Percentiles rank a stretch among this genome's conserved stretches.
Evolutionary conservation across 225 moss, liverwort and hornwort genomes (phyloP).

Genomic region (Marchantia polymorpha): DNA sequence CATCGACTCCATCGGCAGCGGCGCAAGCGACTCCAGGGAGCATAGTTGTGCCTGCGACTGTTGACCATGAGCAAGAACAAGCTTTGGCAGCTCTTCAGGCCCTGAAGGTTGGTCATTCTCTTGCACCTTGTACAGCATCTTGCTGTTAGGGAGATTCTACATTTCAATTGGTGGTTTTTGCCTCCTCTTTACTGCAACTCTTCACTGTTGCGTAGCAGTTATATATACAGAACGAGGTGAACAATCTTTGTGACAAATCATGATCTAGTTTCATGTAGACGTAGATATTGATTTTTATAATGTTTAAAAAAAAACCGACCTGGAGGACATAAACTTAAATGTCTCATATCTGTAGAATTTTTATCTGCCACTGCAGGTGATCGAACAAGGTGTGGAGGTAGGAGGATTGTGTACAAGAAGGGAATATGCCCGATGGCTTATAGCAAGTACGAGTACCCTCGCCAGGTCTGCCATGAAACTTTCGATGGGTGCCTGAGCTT

Average conservation of each 20-base stretch:
- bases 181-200: neutral
- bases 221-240: neutral
- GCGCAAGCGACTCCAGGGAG: conserved; percentile 60
- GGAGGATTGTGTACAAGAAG: conserved; percentile 83
- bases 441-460: conserved; percentile 65
- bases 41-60: conserved; percentile 76
- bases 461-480: conserved; percentile 51
- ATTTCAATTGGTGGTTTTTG: too few species aligned
- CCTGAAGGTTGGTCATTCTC: conserved; percentile 59
- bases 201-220: neutral
- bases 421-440: conserved; percentile 93
- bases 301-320: neutral
- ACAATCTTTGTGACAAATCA: neutral
- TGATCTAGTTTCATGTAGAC: neutral
- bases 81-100: conserved; percentile 83
- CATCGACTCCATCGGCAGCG: conserved; percentile 63
- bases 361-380: conserved; percentile 54
- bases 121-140: neutral
- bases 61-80: conserved; percentile 88
- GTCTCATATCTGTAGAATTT: conserved; percentile 1
- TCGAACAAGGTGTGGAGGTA: conserved; percentile 72
- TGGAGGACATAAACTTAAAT: neutral
- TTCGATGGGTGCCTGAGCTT: too few species aligned
- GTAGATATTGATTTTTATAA: neutral
- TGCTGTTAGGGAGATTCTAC: too few species aligned